Conservation (phyloP, 2,329 filamentous ascomycete genomes). For the Cladosporium sp. region DNA sequence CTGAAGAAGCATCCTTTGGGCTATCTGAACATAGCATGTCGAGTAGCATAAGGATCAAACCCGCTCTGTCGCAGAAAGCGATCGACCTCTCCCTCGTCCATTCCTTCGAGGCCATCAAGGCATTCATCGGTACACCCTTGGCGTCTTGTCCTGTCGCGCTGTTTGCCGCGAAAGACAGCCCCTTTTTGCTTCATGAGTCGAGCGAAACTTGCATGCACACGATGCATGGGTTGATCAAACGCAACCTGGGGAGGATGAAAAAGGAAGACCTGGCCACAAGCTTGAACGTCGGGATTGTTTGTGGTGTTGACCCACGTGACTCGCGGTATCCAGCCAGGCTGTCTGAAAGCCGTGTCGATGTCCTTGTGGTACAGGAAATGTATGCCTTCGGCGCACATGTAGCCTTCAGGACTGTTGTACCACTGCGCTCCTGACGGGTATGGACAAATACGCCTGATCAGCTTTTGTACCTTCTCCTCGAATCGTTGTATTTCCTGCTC, state of each 20-base stretch:
- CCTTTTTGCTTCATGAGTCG: neutral
- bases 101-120: too few species aligned
- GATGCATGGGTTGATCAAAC: neutral
- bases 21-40: neutral
- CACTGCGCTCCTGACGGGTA: neutral
- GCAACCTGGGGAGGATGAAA: neutral
- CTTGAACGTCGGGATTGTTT: neutral
- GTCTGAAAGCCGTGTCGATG: neutral
- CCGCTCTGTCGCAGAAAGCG: too few species aligned
- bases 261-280: neutral
- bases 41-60: neutral
- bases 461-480: neutral
- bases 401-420: neutral
- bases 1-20: neutral
- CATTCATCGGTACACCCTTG: neutral
- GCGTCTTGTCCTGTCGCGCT: too few species aligned
- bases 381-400: neutral
- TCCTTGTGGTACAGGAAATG: neutral
- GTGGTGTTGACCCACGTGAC: neutral
- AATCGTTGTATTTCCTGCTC: neutral
- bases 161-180: too few species aligned
- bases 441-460: neutral
- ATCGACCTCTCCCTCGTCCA: too few species aligned
- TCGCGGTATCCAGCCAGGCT: neutral
- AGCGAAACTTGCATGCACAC: neutral